Evolutionary conservation across 2,329 filamentous ascomycete species (phyloP), one percentile per base, ranked within the genome.

Genomic region (Xylariaceae sp.): DNA sequence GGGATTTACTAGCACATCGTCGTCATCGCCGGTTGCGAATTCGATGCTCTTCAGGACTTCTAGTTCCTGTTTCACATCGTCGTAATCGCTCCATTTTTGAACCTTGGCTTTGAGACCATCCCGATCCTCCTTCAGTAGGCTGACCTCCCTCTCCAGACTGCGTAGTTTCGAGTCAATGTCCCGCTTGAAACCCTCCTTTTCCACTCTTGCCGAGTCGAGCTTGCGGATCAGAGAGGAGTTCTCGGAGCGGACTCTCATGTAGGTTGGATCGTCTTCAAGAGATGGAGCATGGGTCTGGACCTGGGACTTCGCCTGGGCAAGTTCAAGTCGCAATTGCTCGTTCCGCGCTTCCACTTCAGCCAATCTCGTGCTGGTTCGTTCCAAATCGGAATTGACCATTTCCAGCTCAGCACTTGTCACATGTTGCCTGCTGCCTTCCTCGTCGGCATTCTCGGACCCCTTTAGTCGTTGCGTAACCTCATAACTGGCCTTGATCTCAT

Each of bases 1-100:
- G 15, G 59, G 51, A 36, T 73, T 72, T 14, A 74, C 75, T 30
- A 70, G 64, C 9, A 76, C 72, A 2, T 87, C 84, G 42, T 91
- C 88, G 52, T 95, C 90, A 54, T 92, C 88, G 7, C 89, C 91
- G 0, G 89, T 92, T 2, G 92, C 89, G 62, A 99, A 96, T 66
- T 99, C 94, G 60, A 99, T 96, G 58, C 92, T 95, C 80, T 96
- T 96, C 53, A 99, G 81, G 53, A 97, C 91, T 62, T 97, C 92
- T 3, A 99, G 78, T 69, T 99, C 95, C 57, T 95, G 89, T 71
- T 94, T 96, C 42, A 99, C 83, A 51, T 97, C 92, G 32, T 97
- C 91, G 66, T 99, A 99, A 67, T 99, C 94, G 58, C 83, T 83
- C 83, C 89, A 95, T 66, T 88, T 95, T 55, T 90, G 84, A 3